These are phyloP conservation scores for Parafenestella ontariensis DNA, from an alignment of 2,329 filamentous ascomycete genomes.

Conservation along the genomic window DNA sequence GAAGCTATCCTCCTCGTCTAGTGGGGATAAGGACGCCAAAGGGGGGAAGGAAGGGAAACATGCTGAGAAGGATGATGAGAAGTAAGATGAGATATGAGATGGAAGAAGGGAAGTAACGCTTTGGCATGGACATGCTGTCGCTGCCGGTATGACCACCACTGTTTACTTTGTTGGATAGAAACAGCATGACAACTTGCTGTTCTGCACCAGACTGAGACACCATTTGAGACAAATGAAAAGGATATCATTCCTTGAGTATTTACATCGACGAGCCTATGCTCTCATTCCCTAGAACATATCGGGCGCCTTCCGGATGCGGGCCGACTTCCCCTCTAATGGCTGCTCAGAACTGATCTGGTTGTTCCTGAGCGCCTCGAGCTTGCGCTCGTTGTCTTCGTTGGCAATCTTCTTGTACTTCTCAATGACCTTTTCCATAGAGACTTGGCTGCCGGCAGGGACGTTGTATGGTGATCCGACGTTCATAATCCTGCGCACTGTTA, in stretches of 20 bases:
- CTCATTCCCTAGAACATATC: constrained; percentile 18
- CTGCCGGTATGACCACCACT: too few species aligned
- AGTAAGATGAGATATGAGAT: too few species aligned
- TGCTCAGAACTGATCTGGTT: constrained; percentile 44
- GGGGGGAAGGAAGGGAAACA: neutral
- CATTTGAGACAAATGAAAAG: constrained; percentile 17
- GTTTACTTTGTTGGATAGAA: too few species aligned
- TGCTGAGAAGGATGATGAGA: neutral
- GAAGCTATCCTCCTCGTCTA: too few species aligned
- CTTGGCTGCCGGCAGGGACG: constrained; percentile 66
- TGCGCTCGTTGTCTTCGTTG: constrained; percentile 63
- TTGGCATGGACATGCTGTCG: too few species aligned
- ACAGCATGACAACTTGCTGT: too few species aligned
- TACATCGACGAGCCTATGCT: constrained; percentile 14
- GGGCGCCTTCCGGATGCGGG: constrained; percentile 26
- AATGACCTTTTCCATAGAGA: constrained; percentile 66
- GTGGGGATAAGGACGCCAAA: too few species aligned
- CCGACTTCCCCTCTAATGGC: constrained; percentile 34
- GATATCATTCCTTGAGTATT: constrained; percentile 33
- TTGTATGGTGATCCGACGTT: constrained; percentile 70
- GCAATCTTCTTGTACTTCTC: constrained; percentile 68
- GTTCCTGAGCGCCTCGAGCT: constrained; percentile 53
- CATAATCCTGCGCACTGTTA: constrained; percentile 60
- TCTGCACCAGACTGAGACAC: neutral
- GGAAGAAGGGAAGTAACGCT: too few species aligned